Evolutionary conservation across 805 yeast genomes (phyloP).

Genomic region (Myxozyma monticola): DNA sequence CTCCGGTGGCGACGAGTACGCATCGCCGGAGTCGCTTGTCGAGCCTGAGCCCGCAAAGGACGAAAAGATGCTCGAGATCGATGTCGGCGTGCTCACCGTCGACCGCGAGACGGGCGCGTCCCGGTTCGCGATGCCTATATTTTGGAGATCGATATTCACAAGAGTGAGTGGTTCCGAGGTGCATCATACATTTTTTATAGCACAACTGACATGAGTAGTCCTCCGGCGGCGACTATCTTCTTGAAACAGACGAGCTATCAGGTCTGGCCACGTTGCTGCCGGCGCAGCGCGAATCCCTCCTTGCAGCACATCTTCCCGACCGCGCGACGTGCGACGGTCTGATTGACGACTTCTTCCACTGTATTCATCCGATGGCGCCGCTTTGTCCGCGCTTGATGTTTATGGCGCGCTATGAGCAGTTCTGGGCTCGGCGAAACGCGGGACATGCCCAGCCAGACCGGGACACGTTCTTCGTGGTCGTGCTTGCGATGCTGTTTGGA

Average conservation of each 20-base stretch:
- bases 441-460: neutral
- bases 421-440: constrained; percentile 3
- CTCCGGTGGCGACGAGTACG: no score
- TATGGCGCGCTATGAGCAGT: neutral
- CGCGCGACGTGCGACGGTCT: constrained; percentile 2
- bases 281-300: neutral
- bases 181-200: neutral
- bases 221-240: no score
- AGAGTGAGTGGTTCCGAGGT: neutral
- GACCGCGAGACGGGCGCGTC: constrained; percentile 3
- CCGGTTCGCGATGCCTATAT: constrained; percentile 3
- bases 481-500: constrained; percentile 4
- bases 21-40: neutral
- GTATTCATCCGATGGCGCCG: constrained; percentile 9
- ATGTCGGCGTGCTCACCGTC: no score
- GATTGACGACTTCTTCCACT: constrained; percentile 1
- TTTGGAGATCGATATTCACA: constrained; percentile 1
- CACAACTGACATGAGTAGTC: neutral
- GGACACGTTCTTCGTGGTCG: constrained; percentile 5
- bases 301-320: neutral
- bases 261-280: neutral
- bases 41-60: neutral
- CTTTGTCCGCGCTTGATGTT: constrained; percentile 1
- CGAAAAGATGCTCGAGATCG: neutral
- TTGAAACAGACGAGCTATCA: no score